Conservation (phyloP, 1,284 basidiomycete species). For the Irpex rosettiformis region DNA sequence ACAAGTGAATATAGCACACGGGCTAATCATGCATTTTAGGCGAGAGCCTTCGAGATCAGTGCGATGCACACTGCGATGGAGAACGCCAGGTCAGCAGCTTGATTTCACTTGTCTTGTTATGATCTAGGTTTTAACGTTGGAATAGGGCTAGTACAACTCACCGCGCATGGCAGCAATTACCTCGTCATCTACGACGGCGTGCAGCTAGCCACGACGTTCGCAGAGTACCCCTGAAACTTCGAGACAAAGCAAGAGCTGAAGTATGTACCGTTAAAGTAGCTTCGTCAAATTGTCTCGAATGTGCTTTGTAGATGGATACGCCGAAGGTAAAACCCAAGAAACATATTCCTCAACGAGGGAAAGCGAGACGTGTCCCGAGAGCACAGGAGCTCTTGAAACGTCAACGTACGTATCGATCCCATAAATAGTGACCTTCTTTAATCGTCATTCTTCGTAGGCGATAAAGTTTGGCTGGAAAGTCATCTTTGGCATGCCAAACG, state of each 20-base stretch:
- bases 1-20: not conserved
- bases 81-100: slow-evolving; percentile 72
- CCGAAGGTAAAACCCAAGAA: slow-evolving; percentile 53
- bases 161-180: slow-evolving; percentile 87
- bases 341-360: slow-evolving; percentile 56
- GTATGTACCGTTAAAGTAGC: slow-evolving; percentile 37
- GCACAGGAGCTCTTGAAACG: slow-evolving; percentile 59
- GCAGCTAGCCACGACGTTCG: slow-evolving; percentile 92
- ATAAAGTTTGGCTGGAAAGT: slow-evolving; percentile 90
- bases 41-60: slow-evolving; percentile 81
- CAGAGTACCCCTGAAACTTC: slow-evolving; percentile 78
- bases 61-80: slow-evolving; percentile 87
- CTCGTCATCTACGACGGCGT: slow-evolving; percentile 82
- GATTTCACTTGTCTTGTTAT: too few relatives aligned
- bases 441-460: slow-evolving; percentile 38
- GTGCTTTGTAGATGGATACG: slow-evolving; percentile 66
- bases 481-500: slow-evolving; percentile 95
- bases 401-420: slow-evolving; percentile 48
- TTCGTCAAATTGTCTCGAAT: not conserved
- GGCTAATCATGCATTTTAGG: slow-evolving; percentile 46
- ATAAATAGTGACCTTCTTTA: not conserved
- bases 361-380: slow-evolving; percentile 44
- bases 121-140: not conserved
- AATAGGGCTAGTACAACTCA: slow-evolving; percentile 55
- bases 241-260: slow-evolving; percentile 79